Evolutionary conservation across 2,329 filamentous ascomycete genomes (phyloP), one percentile per base, ranked within the genome.

Genomic region (Reticulascus tulasneorum): DNA sequence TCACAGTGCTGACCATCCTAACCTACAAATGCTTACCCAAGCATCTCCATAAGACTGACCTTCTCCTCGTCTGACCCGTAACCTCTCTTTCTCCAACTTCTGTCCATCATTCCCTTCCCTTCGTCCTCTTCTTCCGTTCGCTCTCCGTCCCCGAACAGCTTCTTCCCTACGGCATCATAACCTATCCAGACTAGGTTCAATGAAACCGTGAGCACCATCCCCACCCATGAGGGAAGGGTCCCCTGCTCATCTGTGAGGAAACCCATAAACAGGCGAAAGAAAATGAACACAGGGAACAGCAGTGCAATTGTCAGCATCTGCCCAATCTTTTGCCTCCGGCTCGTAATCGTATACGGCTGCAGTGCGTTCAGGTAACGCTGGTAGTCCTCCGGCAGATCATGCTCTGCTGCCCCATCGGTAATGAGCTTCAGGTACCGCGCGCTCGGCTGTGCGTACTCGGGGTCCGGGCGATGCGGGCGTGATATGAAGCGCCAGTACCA

Each of bases 121-220:
- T 45, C 48, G 2, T 50, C 45, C 8, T 47, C 44, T 21, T 57
- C 56, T 21, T 59, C 46, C 4, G 78, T 82, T 50, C 74, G 76
- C 69, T 97, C 91, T 0, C 93, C 93, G 54, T 97, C 86, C 1
- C 91, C 91, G 67, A 94, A 96, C 0, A 82, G 25, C 1, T 61
- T 64, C 57, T 78, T 82, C 47, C 69, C 56, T 3, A 68, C 54
- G 2, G 19, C 20, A 33, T 75, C 71, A 32, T 76, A 73, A 4
- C 43, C 47, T 40, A 56, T 48, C 72, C 72, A 76, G 9, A 66
- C 40, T 4, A 62, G 9, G 12, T 62, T 69, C 37, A 72, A 66
- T 1, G 74, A 34, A 12, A 58, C 57, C 4, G 65, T 70, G 33
- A 91, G 45, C 86, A 73, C 33, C 8, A 57, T 57, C 3, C 65